Conservation (phyloP, 352 stramenopile genomes). For the Elongisporangium prolatum region DNA sequence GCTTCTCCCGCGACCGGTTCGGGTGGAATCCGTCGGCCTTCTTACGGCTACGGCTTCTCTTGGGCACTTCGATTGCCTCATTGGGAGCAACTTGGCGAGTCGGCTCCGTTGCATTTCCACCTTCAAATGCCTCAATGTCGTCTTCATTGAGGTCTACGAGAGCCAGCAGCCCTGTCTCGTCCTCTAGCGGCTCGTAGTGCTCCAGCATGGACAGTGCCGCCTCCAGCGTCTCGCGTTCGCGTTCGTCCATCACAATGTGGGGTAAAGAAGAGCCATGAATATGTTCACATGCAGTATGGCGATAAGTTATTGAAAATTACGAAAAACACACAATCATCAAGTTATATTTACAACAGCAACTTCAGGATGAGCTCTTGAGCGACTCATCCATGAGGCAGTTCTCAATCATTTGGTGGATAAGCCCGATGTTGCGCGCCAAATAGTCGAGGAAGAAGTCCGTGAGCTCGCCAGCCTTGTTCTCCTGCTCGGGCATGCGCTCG, state of each 20-base stretch:
- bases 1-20: conserved; percentile 8
- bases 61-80: neutral
- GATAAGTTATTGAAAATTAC: too few species aligned
- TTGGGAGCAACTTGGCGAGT: neutral
- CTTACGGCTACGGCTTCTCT: neutral
- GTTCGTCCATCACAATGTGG: too few species aligned
- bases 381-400: conserved; percentile 38
- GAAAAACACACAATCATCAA: neutral
- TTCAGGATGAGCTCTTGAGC: conserved; percentile 3
- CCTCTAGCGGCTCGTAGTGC: neutral
- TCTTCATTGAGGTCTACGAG: neutral
- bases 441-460: conserved; percentile 36
- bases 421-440: conserved; percentile 28
- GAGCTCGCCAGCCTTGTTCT: conserved; percentile 13
- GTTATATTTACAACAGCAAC: neutral
- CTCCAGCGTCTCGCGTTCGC: too few species aligned
- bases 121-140: too few species aligned
- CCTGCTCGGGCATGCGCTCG: neutral
- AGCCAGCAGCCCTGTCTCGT: neutral
- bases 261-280: neutral
- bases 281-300: too few species aligned
- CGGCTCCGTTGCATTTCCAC: too few species aligned
- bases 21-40: neutral
- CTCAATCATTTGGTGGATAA: conserved; percentile 47
- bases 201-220: neutral